Evolutionary conservation across 2,329 filamentous ascomycete species (phyloP).

Genomic region (Pseudogymnoascus sp.): DNA sequence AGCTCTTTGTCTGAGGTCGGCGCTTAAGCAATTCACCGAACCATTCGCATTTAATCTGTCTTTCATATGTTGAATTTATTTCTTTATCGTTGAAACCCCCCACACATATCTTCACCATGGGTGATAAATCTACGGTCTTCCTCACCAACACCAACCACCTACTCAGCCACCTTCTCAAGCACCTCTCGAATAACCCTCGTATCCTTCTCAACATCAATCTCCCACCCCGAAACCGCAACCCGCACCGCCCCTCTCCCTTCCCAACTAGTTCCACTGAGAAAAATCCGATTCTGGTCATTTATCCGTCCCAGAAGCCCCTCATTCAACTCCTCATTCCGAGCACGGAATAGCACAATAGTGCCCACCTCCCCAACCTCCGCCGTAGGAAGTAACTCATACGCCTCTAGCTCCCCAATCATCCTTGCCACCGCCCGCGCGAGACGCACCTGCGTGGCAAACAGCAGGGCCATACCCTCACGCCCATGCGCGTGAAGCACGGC

Average conservation of each 20-base stretch:
- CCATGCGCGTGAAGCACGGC: constrained; percentile 71
- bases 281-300: constrained; percentile 66
- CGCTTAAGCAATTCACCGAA: not conserved
- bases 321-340: constrained; percentile 58
- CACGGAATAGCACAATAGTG: constrained; percentile 71
- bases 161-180: constrained; percentile 31
- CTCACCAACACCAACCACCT: not conserved
- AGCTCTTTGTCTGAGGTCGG: not conserved
- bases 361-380: constrained; percentile 27
- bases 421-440: constrained; percentile 60
- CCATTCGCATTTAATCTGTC: not conserved
- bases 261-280: constrained; percentile 78
- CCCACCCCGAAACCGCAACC: constrained; percentile 84
- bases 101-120: not conserved
- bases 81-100: not conserved
- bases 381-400: constrained; percentile 59
- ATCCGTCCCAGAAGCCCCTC: constrained; percentile 58
- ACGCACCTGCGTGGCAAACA: constrained; percentile 64
- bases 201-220: constrained; percentile 61
- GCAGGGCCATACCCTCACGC: constrained; percentile 53
- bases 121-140: not conserved
- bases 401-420: constrained; percentile 51
- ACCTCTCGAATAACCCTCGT: constrained; percentile 55
- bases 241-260: constrained; percentile 63
- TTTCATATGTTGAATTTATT: not conserved